Conservation (phyloP, 2,329 filamentous ascomycete genomes). For the Aspergillus ruber region DNA sequence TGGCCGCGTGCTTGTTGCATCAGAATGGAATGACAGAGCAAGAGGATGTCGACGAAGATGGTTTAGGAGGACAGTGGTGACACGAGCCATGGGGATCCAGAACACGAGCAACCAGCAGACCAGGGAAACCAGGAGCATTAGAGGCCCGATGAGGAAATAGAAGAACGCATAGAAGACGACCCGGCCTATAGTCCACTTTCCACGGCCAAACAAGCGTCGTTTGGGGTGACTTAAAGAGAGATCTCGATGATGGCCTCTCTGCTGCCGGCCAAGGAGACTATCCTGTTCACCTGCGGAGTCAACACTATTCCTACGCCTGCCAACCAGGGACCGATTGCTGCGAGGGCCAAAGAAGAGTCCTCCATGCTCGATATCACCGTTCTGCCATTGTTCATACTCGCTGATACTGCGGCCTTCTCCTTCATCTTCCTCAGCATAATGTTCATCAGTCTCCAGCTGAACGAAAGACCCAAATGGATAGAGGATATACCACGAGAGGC, state of each 20-base stretch:
- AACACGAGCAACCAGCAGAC: slow-evolving; percentile 97
- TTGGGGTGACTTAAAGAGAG: slow-evolving; percentile 52
- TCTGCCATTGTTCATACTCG: slow-evolving; percentile 99
- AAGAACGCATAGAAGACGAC: slow-evolving; percentile 96
- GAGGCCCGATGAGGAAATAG: slow-evolving; percentile 83
- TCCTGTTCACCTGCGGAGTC: slow-evolving; percentile 87
- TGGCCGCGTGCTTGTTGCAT: slow-evolving; percentile 66
- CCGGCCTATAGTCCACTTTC: slow-evolving; percentile 89
- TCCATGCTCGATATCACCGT: slow-evolving; percentile 90
- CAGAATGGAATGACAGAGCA: slow-evolving; percentile 86
- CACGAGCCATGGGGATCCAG: slow-evolving; percentile 96
- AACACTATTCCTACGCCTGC: slow-evolving; percentile 77
- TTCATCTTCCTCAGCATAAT: slow-evolving; percentile 88
- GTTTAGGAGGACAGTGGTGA: slow-evolving; percentile 80
- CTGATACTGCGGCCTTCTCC: slow-evolving; percentile 95
- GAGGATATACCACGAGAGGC: slow-evolving; percentile 77
- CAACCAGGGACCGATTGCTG: slow-evolving; percentile 69
- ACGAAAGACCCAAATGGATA: slow-evolving; percentile 98
- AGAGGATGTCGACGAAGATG: slow-evolving; percentile 89
- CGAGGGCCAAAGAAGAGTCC: slow-evolving; percentile 89
- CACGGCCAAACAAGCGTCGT: slow-evolving; percentile 84
- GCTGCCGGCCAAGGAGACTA: slow-evolving; percentile 68
- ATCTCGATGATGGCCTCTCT: slow-evolving; percentile 45
- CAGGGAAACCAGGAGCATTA: slow-evolving; percentile 75
- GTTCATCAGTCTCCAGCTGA: slow-evolving; percentile 85